Conservation (phyloP, 495 filamentous ascomycete genomes). For the Penicillium robsamsonii region DNA sequence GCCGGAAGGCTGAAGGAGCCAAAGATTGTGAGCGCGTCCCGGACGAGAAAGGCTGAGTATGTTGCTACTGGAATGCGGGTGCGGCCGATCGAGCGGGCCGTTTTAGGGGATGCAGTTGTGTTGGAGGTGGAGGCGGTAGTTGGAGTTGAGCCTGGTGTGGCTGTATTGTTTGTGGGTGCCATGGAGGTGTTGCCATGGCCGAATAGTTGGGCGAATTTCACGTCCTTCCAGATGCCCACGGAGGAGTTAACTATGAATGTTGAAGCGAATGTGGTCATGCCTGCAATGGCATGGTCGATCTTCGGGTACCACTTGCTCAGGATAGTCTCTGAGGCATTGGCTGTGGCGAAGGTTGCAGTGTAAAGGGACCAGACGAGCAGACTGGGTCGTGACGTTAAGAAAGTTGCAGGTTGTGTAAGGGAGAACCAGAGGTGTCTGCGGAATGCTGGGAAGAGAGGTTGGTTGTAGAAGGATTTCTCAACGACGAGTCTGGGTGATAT, state of each 20-base stretch:
- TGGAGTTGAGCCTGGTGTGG: constrained; percentile 42
- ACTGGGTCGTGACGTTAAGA: constrained; percentile 73
- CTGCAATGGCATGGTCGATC: constrained; percentile 51
- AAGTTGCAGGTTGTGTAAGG: constrained; percentile 61
- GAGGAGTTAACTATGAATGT: constrained; percentile 43
- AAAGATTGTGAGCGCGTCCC: constrained; percentile 86
- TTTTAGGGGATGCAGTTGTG: constrained; percentile 25
- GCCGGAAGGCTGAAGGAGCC: constrained; percentile 77
- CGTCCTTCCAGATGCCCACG: constrained; percentile 47
- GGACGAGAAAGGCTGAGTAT: constrained; percentile 65
- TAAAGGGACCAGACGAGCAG: constrained; percentile 80
- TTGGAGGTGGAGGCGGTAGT: constrained; percentile 39
- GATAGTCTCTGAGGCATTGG: constrained; percentile 63
- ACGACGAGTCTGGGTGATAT: constrained; percentile 52
- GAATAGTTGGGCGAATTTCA: constrained; percentile 45
- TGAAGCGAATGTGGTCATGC: constrained; percentile 35
- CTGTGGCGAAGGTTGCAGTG: constrained; percentile 82
- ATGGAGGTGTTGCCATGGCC: constrained; percentile 27
- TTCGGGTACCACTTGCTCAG: constrained; percentile 38
- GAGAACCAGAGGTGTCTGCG: constrained; percentile 59
- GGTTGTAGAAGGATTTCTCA: constrained; percentile 81
- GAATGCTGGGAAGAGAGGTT: constrained; percentile 62
- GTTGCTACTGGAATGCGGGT: constrained; percentile 53
- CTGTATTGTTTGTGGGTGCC: constrained; percentile 33
- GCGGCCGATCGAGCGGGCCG: constrained; percentile 30